Evolutionary conservation across 768 basidiomycete species (phyloP).

Genomic region (Suillus luteus): DNA sequence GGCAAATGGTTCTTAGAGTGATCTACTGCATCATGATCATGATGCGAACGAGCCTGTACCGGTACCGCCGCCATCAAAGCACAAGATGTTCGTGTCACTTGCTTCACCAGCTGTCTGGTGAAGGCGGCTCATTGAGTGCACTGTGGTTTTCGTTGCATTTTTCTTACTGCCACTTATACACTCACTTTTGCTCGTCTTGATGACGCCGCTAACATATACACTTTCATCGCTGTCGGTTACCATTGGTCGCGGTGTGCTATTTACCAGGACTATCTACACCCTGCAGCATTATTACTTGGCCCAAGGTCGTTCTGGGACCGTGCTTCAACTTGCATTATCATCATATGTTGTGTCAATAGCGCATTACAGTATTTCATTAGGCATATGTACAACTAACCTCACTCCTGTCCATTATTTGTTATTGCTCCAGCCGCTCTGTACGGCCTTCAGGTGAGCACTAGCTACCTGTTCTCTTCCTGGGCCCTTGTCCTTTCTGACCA

Average conservation of each 20-base stretch:
- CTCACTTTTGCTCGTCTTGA: slow-evolving; percentile 30
- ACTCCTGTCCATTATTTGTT: no score
- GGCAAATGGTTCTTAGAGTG: no score
- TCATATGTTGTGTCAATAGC: slow-evolving; percentile 40
- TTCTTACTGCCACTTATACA: slow-evolving; percentile 23
- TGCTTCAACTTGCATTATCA: slow-evolving; percentile 24
- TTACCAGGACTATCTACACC: slow-evolving; percentile 40
- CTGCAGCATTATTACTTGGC: slow-evolving; percentile 12
- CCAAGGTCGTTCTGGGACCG: slow-evolving; percentile 1
- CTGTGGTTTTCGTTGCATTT: slow-evolving; percentile 20
- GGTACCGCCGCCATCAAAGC: slow-evolving; percentile 43
- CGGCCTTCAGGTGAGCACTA: no score
- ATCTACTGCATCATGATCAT: no score
- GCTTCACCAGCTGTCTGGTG: slow-evolving; percentile 66
- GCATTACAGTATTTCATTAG: slow-evolving; percentile 33
- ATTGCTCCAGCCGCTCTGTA: no score
- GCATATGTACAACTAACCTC: slow-evolving; percentile 39
- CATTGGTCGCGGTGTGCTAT: slow-evolving; percentile 24
- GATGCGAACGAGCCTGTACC: slow-evolving; percentile 26
- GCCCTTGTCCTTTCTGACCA: no score
- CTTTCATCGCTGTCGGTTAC: slow-evolving; percentile 13
- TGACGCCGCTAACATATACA: slow-evolving; percentile 30
- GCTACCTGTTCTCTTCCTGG: no score
- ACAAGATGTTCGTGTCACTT: slow-evolving; percentile 66
- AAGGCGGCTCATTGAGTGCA: slow-evolving; percentile 48